A percentile compares a stretch with the other conserved stretches of the same genome.
These are phyloP conservation scores for Litsea cubeba DNA, from an alignment of 164 flowering plant species.

Conservation along the genomic window DNA sequence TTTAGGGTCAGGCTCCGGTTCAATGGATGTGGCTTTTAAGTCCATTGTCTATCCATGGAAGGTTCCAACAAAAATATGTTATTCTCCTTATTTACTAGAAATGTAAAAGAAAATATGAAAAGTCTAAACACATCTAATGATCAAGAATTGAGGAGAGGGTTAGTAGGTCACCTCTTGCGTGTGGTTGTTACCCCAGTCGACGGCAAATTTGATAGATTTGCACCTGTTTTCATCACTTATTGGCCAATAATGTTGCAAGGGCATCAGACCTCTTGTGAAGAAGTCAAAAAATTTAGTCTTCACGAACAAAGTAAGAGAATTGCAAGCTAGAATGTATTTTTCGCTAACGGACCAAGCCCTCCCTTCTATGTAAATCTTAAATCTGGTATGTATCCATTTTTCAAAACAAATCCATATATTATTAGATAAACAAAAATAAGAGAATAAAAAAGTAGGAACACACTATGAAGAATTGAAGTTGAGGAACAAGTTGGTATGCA, in stretches of 20 bases:
- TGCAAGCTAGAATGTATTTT: slow-evolving; percentile 64
- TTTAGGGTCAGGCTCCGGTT: too few species aligned
- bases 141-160: neutral
- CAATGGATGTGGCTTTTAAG: too few species aligned
- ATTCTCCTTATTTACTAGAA: too few species aligned
- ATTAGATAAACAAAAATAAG: neutral
- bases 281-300: slow-evolving; percentile 49
- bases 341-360: slow-evolving; percentile 65
- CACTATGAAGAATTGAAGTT: neutral
- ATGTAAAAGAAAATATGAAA: too few species aligned
- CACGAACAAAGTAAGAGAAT: slow-evolving; percentile 40
- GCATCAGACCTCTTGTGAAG: slow-evolving; percentile 48
- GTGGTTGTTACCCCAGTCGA: slow-evolving; percentile 63
- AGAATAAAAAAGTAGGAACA: neutral
- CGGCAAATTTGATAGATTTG: slow-evolving; percentile 49
- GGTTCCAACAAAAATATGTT: too few species aligned
- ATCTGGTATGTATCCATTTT: slow-evolving; percentile 24
- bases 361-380: slow-evolving; percentile 65
- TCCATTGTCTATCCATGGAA: too few species aligned
- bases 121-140: too few species aligned
- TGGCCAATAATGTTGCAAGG: slow-evolving; percentile 68
- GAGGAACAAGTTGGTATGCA: neutral
- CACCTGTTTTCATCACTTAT: slow-evolving; percentile 34
- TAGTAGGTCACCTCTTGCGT: slow-evolving; percentile 29
- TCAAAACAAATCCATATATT: neutral